These are phyloP conservation scores for Cryptosporidium sp. DNA, from an alignment of 169 alveolate species.

Conservation along the genomic window DNA sequence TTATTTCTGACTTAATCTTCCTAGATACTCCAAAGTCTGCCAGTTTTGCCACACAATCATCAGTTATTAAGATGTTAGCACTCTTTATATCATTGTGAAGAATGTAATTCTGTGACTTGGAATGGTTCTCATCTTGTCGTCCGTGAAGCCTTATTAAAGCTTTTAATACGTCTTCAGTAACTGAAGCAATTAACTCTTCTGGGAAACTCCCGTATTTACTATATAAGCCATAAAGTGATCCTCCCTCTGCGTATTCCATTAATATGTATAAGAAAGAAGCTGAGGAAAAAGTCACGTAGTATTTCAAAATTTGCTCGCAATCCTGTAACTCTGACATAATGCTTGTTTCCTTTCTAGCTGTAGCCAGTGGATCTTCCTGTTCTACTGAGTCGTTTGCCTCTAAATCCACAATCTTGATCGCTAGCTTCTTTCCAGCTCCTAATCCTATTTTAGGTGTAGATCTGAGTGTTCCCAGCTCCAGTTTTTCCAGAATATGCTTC, in stretches of 20 bases:
- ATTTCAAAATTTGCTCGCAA: conserved; percentile 27
- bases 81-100: conserved; percentile 92
- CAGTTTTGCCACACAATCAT: conserved; percentile 85
- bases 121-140: background rate
- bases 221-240: conserved; percentile 77
- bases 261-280: conserved; percentile 39
- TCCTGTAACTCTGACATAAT: conserved; percentile 68
- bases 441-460: background rate
- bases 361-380: conserved; percentile 19
- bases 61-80: conserved; percentile 86
- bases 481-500: conserved; percentile 1
- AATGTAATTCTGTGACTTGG: conserved; percentile 56
- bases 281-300: conserved; percentile 62
- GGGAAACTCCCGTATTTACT: conserved; percentile 79
- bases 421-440: background rate
- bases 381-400: conserved; percentile 16
- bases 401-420: conserved; percentile 48
- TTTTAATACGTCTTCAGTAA: conserved; percentile 61
- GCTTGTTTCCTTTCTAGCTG: conserved; percentile 48
- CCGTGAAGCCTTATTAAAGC: conserved; percentile 76
- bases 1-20: background rate
- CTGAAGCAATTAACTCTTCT: conserved; percentile 77
- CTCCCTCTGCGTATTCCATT: conserved; percentile 80
- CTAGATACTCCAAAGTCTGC: conserved; percentile 90
- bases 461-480: background rate